Base-by-base conservation (phyloP, 345 rosid species). In the Populus tremula region DNA sequence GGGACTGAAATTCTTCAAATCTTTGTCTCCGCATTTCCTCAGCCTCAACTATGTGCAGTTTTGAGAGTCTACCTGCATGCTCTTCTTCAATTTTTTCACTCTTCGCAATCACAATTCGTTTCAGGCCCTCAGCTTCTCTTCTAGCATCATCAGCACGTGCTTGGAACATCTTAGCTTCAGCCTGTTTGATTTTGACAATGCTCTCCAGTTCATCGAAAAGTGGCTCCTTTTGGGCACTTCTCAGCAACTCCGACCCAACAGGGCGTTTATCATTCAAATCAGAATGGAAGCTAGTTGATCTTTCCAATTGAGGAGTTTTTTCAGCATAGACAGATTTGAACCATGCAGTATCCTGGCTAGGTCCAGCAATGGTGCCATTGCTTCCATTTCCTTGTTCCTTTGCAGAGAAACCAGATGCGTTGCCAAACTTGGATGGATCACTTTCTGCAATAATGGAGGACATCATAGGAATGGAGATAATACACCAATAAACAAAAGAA, bases 121-220 rank as follows among this genome's bases (percentile, higher is more conserved):
- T 95, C 88, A 95, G 84, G 69, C 94, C 92, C 80, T 95, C 99
- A 0, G 97, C 93, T 35, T 92, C 94, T 84, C 90, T 92, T 84
- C 94, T 87, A 38, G 99, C 99, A 31, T 92, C 98, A 82, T 95
- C 97, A 16, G 97, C 94, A 61, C 91, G 92, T 12, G 88, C 82
- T 81, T 95, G 98, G 76, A 92, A 95, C 99, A 95, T 95, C 75
- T 86, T 87, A 14, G 96, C 94, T 83, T 93, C 99, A 59, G 93
- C 99, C 83, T 84, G 90, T 83, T 92, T 95, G 81, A 95, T 90
- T 82, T 89, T 89, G 76, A 92, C 87, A 16, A 95, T 89, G 87
- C 97, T 92, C 80, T 91, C 99, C 62, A 96, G 82, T 78, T 96
- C 99, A 54, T 92, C 98, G 14, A 92, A 91, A 77, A 87, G 79